Evolutionary conservation across 2,329 filamentous ascomycete genomes (phyloP).

Genomic region (Diaporthe helianthi): DNA sequence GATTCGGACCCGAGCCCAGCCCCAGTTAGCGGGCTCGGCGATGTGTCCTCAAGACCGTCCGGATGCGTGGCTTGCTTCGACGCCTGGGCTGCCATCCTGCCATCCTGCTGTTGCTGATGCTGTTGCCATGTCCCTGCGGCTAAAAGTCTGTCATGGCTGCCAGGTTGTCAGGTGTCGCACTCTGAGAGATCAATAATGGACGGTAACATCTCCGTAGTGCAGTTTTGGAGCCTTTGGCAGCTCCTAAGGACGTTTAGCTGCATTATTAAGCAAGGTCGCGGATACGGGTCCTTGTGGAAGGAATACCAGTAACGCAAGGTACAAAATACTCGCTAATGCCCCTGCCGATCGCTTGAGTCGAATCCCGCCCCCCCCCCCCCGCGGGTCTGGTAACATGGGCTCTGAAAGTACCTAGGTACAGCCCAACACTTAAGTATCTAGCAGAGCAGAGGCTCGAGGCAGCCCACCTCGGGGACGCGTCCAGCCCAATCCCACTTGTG

Average conservation of each 20-base stretch:
- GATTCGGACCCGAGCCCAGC: conserved; percentile 2
- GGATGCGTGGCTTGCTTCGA: not conserved
- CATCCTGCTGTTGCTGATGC: not conserved
- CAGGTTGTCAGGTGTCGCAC: not conserved
- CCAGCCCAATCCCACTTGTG: not conserved
- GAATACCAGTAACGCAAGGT: not conserved
- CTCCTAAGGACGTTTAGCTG: not conserved
- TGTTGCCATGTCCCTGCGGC: not conserved
- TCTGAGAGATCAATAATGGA: too few relatives aligned
- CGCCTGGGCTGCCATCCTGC: not conserved
- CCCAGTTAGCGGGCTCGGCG: conserved; percentile 14
- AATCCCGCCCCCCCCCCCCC: conserved; percentile 14
- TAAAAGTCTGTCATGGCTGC: not conserved
- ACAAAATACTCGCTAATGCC: not conserved
- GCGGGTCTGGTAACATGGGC: conserved; percentile 14
- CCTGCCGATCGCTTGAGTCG: conserved; percentile 7
- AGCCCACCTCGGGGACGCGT: conserved; percentile 1
- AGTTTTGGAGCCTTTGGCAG: not conserved
- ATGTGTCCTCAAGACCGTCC: conserved; percentile 22
- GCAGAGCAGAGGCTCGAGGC: not conserved
- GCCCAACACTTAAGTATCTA: not conserved
- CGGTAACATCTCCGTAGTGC: too few relatives aligned
- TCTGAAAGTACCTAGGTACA: too few relatives aligned
- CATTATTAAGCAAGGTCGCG: conserved; percentile 12
- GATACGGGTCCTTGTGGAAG: not conserved